phyloP scores from a whole-genome alignment of 768 basidiomycete genomes.

The Tylopilus plumbeoviolaceoides region DNA sequence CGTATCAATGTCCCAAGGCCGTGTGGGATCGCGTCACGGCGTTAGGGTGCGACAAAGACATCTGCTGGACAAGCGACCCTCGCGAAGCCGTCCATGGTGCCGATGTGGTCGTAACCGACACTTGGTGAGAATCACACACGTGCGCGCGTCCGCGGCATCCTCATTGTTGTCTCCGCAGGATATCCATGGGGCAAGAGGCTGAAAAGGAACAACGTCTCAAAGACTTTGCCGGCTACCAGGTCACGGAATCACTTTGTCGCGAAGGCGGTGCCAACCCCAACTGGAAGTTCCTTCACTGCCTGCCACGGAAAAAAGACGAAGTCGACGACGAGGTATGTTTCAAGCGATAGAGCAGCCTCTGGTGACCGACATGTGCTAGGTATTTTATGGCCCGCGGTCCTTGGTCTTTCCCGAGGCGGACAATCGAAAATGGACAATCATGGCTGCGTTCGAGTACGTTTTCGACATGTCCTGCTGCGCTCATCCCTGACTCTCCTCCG shows the following conservation, averaged over 20 bases:
- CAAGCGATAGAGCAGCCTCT: neutral
- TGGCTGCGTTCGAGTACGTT: slow-evolving; percentile 86
- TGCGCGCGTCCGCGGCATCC: neutral
- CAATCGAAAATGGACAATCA: slow-evolving; percentile 96
- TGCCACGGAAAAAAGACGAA: slow-evolving; percentile 89
- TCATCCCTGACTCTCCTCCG: slow-evolving; percentile 3
- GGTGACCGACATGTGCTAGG: slow-evolving; percentile 36
- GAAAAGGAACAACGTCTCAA: slow-evolving; percentile 82
- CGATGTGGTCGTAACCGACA: slow-evolving; percentile 96
- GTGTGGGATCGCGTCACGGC: slow-evolving; percentile 84
- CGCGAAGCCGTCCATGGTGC: slow-evolving; percentile 84
- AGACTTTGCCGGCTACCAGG: slow-evolving; percentile 91
- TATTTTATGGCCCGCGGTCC: slow-evolving; percentile 90
- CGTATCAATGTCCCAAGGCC: slow-evolving; percentile 61
- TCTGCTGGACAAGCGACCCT: slow-evolving; percentile 75
- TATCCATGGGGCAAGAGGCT: slow-evolving; percentile 98
- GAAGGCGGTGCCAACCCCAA: slow-evolving; percentile 78
- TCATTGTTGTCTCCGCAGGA: slow-evolving; percentile 46
- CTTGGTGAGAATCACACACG: slow-evolving; percentile 57
- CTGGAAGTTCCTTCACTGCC: slow-evolving; percentile 96
- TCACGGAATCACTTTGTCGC: slow-evolving; percentile 82
- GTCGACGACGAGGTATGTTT: slow-evolving; percentile 86
- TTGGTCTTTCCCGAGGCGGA: slow-evolving; percentile 93
- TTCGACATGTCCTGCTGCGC: neutral
- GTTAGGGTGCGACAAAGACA: slow-evolving; percentile 66